phyloP scores from a whole-genome alignment of 1,139 yeast species.

The Maudiozyma humilis region DNA sequence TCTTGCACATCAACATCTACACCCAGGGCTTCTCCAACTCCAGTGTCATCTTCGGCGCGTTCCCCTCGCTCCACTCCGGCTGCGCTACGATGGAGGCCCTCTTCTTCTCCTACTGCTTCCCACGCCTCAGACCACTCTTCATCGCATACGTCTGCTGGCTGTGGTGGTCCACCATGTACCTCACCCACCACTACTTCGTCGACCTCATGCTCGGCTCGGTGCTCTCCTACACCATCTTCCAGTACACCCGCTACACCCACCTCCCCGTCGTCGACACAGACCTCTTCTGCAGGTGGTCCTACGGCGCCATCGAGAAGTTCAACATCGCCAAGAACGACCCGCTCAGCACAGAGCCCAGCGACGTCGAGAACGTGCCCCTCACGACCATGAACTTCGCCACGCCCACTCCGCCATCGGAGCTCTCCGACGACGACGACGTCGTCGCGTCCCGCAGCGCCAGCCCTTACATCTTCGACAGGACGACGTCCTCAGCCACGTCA shows the following conservation, averaged over 20 bases:
- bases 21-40: slow-evolving; percentile 79
- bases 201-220: slow-evolving; percentile 88
- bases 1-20: slow-evolving; percentile 77
- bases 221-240: slow-evolving; percentile 62
- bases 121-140: slow-evolving; percentile 55
- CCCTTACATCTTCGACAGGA: slow-evolving; percentile 26
- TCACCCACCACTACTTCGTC: slow-evolving; percentile 90
- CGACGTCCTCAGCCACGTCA: slow-evolving; percentile 29
- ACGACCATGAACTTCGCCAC: slow-evolving; percentile 1
- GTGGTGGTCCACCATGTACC: slow-evolving; percentile 98
- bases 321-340: slow-evolving; percentile 33
- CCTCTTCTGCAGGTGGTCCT: slow-evolving; percentile 82
- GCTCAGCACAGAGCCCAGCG: slow-evolving; percentile 23
- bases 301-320: slow-evolving; percentile 35
- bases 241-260: slow-evolving; percentile 61
- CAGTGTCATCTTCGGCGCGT: slow-evolving; percentile 95
- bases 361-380: slow-evolving; percentile 28
- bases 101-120: slow-evolving; percentile 76
- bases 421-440: slow-evolving; percentile 19
- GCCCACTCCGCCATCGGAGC: neutral
- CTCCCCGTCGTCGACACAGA: slow-evolving; percentile 59
- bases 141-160: slow-evolving; percentile 77
- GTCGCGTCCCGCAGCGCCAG: slow-evolving; percentile 20
- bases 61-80: slow-evolving; percentile 92
- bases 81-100: slow-evolving; percentile 90